These are phyloP conservation scores for Suillus cothurnatus DNA, from an alignment of 768 basidiomycete species.

Conservation along the genomic window DNA sequence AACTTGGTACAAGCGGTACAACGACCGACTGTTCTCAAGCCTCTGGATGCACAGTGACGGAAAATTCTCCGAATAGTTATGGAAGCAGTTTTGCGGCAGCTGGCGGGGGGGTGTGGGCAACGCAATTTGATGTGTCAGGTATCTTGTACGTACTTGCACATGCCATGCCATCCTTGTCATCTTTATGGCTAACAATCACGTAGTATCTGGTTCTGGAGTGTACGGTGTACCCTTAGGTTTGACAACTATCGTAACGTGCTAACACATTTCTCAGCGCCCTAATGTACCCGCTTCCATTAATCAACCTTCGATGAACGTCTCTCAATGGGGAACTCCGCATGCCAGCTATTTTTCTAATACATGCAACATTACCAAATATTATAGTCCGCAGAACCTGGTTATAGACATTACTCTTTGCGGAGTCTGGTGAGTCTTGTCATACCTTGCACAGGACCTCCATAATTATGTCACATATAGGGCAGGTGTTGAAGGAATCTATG, in stretches of 20 bases:
- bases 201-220: conserved; percentile 55
- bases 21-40: conserved; percentile 24
- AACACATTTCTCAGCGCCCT: conserved; percentile 31
- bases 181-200: conserved; percentile 7
- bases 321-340: conserved; percentile 48
- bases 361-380: conserved; percentile 49
- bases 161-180: neutral
- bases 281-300: conserved; percentile 39
- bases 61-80: conserved; percentile 34
- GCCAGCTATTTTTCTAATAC: conserved; percentile 41
- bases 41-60: conserved; percentile 32
- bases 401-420: conserved; percentile 60
- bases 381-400: conserved; percentile 51
- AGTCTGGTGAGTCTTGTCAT: conserved; percentile 38
- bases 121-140: conserved; percentile 64
- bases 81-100: conserved; percentile 20
- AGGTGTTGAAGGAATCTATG: conserved; percentile 46
- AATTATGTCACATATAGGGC: conserved; percentile 41
- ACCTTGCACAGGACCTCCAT: neutral
- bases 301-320: conserved; percentile 37
- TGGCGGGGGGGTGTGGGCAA: conserved; percentile 70
- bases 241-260: conserved; percentile 16
- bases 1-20: conserved; percentile 34
- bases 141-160: conserved; percentile 41
- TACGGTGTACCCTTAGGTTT: conserved; percentile 25